A percentile compares a stretch with the other conserved stretches of the same genome.
phyloP scores from a whole-genome alignment of 257 asterid species.

The Vinca minor region DNA sequence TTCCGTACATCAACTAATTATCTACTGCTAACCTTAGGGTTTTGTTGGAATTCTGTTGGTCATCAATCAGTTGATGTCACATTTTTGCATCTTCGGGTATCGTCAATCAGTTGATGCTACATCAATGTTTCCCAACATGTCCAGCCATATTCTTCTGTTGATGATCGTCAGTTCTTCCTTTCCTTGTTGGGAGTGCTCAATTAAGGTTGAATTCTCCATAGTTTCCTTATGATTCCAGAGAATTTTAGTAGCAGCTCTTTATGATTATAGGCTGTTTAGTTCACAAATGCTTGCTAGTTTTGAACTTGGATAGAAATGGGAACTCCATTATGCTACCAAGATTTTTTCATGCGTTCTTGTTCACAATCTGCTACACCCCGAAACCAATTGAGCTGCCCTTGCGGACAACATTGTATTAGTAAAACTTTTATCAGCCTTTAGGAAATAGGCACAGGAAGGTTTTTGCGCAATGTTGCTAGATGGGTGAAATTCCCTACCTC shows the following conservation, averaged over 20 bases:
- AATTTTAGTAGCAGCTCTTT: neutral
- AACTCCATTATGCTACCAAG: neutral
- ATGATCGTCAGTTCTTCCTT: neutral
- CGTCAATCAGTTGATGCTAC: slow-evolving; percentile 1
- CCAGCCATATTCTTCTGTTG: neutral
- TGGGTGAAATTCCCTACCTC: neutral
- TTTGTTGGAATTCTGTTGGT: neutral
- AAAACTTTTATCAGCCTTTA: too few relatives aligned
- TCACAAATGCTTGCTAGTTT: neutral
- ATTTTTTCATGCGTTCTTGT: neutral
- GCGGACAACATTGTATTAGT: too few relatives aligned
- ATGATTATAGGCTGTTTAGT: neutral
- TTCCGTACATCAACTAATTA: too few relatives aligned
- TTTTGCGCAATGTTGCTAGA: neutral
- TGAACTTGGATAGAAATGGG: neutral
- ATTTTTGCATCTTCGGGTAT: neutral
- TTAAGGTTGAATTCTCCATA: neutral
- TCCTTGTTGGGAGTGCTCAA: neutral
- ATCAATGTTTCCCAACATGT: neutral
- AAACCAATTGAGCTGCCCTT: neutral
- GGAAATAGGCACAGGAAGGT: too few relatives aligned
- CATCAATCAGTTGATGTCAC: neutral
- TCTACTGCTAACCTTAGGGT: too few relatives aligned
- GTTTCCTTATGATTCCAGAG: neutral
- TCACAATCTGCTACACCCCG: neutral